Base-by-base conservation (phyloP, 2,329 filamentous ascomycete species). In the Parastagonospora nodorum region DNA sequence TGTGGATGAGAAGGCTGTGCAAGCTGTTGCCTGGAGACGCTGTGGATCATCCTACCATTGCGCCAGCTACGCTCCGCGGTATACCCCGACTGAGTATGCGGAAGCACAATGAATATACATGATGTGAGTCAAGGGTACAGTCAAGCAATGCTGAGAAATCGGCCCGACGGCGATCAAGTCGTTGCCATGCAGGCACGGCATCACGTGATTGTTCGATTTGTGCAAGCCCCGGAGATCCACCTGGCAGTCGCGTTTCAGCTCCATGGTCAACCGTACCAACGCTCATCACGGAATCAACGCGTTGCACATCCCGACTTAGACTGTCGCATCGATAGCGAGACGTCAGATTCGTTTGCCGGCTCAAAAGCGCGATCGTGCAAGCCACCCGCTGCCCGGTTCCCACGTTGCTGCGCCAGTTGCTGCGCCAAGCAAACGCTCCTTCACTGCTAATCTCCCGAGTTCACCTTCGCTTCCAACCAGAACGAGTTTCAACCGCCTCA, bases 381-480 rank as follows among this genome's bases (percentile, higher is more conserved):
- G 65, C 63, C 65, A 63, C 62, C 63, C 56, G 60, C 58, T 55
- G 53, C 60, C 19, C 19, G 19, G 19, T 63, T 56, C 56, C 54
- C 61, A 50, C 61, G 55, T 63, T 56, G 57, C 54, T 63, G 50
- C 61, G 55, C 57, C 60, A 63, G 44, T 61, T 51, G 54, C 52
- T 51, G 61, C 64, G 69, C 69, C 69, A 74, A 73, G 69, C 57
- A 12, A 52, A 55, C 59, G 48, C 57, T 52, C 64, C 61, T 55
- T 68, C 60, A 66, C 55, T 56, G 51, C 60, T 62, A 64, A 72
- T 72, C 69, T 72, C 68, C 67, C 67, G 50, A 44, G 50, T 59
- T 60, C 63, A 65, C 60, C 45, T 49, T 44, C 51, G 39, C 47
- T 51, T 48, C 53, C 44, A 60, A 60, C 51, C 55, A 42, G 53